phyloP scores from a whole-genome alignment of 352 stramenopile genomes.

The Phytophthora rubi region DNA sequence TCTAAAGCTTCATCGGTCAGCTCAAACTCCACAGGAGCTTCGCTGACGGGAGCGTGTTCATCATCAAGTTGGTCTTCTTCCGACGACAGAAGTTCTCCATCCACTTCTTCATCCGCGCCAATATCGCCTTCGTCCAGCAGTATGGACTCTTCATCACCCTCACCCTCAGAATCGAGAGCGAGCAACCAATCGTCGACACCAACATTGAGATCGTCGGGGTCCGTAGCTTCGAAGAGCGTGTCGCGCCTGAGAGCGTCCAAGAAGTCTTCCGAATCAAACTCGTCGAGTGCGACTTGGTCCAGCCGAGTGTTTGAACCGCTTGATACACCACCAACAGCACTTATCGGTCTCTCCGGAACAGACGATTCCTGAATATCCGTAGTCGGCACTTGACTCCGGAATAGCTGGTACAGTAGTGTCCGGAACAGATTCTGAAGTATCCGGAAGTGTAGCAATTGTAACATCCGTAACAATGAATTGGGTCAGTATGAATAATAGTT shows the following conservation, averaged over 20 bases:
- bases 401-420: neutral
- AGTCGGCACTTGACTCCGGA: neutral
- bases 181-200: neutral
- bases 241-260: neutral
- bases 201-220: neutral
- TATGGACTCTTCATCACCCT: neutral
- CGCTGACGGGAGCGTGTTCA: too few relatives aligned
- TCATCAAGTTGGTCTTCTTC: neutral
- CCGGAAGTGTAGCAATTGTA: neutral
- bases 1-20: neutral
- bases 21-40: neutral
- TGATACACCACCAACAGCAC: neutral
- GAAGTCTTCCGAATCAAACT: slow-evolving; percentile 4
- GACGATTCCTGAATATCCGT: neutral
- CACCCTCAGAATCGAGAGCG: too few relatives aligned
- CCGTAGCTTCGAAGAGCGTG: neutral
- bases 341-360: neutral
- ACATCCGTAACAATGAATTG: neutral
- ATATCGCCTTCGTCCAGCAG: neutral
- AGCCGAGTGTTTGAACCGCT: neutral
- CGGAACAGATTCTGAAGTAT: neutral
- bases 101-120: too few relatives aligned
- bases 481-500: neutral
- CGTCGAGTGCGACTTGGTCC: slow-evolving; percentile 1
- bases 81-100: too few relatives aligned